These are phyloP conservation scores for Lactifluus volemus DNA, from an alignment of 768 basidiomycete species.

Conservation along the genomic window DNA sequence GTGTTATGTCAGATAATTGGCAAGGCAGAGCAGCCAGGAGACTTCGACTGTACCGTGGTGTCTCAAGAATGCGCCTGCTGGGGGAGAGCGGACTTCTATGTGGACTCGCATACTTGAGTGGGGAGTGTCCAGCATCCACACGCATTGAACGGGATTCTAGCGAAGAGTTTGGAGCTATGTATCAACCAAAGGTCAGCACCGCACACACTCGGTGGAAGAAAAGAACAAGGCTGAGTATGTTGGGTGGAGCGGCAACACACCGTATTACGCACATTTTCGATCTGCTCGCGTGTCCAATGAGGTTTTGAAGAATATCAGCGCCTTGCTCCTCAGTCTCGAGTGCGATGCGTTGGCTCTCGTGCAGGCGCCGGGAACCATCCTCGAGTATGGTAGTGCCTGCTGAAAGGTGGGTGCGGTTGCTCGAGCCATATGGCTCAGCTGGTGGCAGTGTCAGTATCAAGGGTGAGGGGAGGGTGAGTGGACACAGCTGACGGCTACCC, in stretches of 20 bases:
- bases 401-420: conserved; percentile 73
- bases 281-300: conserved; percentile 83
- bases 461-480: no score
- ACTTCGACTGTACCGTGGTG: neutral
- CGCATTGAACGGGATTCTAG: neutral
- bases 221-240: neutral
- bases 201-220: neutral
- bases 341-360: conserved; percentile 87
- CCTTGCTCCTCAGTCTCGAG: conserved; percentile 96
- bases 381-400: conserved; percentile 70
- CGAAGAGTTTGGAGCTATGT: conserved; percentile 55
- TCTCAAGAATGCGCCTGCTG: conserved; percentile 3
- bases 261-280: conserved; percentile 86
- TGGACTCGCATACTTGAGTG: neutral
- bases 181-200: neutral
- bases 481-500: no score
- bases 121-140: neutral
- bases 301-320: conserved; percentile 79
- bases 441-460: no score
- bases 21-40: no score
- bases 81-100: neutral
- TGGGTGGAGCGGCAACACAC: conserved; percentile 35
- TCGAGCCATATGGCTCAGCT: conserved; percentile 59
- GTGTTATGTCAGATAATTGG: neutral
- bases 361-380: conserved; percentile 76